Evolutionary conservation across 345 rosid species (phyloP).

Genomic region (Eucalyptus albens): DNA sequence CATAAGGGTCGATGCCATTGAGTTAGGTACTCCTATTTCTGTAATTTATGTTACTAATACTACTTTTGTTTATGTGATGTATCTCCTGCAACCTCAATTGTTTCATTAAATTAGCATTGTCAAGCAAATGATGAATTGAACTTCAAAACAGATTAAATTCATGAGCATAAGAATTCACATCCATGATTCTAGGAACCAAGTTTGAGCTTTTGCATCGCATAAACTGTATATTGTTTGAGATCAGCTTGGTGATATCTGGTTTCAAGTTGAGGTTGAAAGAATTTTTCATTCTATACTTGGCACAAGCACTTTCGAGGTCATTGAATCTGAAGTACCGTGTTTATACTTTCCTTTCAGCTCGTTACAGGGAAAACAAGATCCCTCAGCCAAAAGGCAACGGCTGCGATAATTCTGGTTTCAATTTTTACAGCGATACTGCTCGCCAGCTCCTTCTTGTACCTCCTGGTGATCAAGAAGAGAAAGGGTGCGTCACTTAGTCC

Average conservation of each 20-base stretch:
- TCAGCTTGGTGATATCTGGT: not conserved
- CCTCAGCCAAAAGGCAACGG: not conserved
- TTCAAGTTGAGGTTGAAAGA: not conserved
- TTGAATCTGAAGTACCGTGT: not conserved
- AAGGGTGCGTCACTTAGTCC: not conserved
- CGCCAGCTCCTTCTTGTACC: not conserved
- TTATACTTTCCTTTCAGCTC: not conserved
- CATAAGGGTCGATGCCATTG: slow-evolving; percentile 26
- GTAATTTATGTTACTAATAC: too few relatives aligned
- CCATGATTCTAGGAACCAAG: not conserved
- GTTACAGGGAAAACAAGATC: not conserved
- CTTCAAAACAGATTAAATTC: not conserved
- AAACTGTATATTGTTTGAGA: not conserved
- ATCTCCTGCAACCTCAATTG: not conserved
- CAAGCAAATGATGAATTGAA: not conserved
- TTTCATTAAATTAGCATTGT: not conserved
- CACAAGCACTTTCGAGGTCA: not conserved
- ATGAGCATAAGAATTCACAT: not conserved
- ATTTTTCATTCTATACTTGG: not conserved
- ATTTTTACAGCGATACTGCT: not conserved
- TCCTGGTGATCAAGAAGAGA: not conserved
- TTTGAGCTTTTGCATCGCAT: not conserved
- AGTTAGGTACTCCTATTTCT: slow-evolving; percentile 21
- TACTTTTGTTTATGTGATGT: not conserved
- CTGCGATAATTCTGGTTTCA: not conserved